phyloP scores from a whole-genome alignment of 176 grass and related monocot species.

The Calamus simplicifolius region DNA sequence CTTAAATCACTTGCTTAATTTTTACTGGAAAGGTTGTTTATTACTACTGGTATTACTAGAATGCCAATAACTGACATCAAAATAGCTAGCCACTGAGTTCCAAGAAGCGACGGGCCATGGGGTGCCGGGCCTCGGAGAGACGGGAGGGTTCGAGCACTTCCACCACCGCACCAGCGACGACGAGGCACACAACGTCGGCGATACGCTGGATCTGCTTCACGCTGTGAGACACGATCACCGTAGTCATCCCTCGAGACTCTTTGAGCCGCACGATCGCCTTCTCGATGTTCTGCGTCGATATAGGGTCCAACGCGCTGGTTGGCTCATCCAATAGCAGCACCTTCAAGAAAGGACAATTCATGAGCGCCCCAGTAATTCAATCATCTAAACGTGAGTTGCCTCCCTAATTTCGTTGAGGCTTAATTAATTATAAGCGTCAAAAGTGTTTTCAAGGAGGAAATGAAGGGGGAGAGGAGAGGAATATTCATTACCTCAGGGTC shows the following conservation, averaged over 20 bases:
- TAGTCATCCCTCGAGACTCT: slow-evolving; percentile 57
- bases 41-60: no score
- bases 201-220: slow-evolving; percentile 98
- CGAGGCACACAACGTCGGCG: slow-evolving; percentile 72
- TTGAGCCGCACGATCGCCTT: slow-evolving; percentile 75
- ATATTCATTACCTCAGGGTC: slow-evolving; percentile 59
- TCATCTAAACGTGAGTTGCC: no score
- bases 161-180: slow-evolving; percentile 75
- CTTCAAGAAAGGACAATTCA: slow-evolving; percentile 17
- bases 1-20: no score
- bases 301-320: slow-evolving; percentile 86
- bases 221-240: slow-evolving; percentile 83
- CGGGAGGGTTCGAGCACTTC: slow-evolving; percentile 65
- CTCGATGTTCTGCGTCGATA: slow-evolving; percentile 97
- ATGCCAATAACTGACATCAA: no score
- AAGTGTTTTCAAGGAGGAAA: no score
- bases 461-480: no score
- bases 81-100: slow-evolving; percentile 42
- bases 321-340: slow-evolving; percentile 86
- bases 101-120: slow-evolving; percentile 73
- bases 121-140: slow-evolving; percentile 63
- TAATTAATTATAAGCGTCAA: no score
- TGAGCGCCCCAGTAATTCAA: no score
- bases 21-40: no score
- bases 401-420: no score